Percentiles rank a stretch among this genome's conserved stretches.
Evolutionary conservation across 139 green algal genomes (phyloP).

Genomic region (Asterochloris sp.): DNA sequence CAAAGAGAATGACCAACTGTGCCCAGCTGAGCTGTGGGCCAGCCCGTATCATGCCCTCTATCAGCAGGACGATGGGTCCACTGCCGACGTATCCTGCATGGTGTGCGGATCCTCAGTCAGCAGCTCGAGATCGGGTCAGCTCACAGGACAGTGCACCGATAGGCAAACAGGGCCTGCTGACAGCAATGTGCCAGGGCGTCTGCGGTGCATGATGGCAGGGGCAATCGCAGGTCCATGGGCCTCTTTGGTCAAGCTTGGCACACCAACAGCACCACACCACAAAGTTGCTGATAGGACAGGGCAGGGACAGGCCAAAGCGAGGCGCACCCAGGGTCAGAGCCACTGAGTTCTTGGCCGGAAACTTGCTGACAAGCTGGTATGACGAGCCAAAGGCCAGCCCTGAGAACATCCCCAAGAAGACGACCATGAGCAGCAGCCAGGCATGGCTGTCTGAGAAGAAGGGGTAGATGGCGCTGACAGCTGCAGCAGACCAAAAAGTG

Average conservation of each 20-base stretch:
- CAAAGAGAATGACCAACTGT: constrained; percentile 13
- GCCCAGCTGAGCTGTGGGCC: neutral
- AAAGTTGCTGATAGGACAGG: neutral
- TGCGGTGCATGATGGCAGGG: neutral
- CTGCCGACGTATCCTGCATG: constrained; percentile 17
- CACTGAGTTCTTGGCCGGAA: constrained; percentile 8
- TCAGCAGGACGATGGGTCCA: constrained; percentile 16
- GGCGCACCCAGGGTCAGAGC: constrained; percentile 16
- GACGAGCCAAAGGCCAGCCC: constrained; percentile 16
- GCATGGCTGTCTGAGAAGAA: constrained; percentile 2
- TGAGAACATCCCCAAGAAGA: constrained; percentile 11
- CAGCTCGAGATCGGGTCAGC: neutral
- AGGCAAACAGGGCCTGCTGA: neutral
- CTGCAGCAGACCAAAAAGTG: neutral
- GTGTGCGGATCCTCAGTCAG: neutral
- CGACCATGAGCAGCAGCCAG: constrained; percentile 3
- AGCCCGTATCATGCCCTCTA: constrained; percentile 10
- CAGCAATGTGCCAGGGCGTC: neutral
- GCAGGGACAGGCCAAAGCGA: neutral
- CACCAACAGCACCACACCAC: neutral
- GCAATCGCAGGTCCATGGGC: no score
- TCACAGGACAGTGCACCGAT: neutral
- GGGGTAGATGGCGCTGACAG: constrained; percentile 7
- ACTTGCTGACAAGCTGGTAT: constrained; percentile 19
- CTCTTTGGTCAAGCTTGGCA: neutral